Conservation (phyloP, 768 basidiomycete species). For the Roridomyces roridus region DNA sequence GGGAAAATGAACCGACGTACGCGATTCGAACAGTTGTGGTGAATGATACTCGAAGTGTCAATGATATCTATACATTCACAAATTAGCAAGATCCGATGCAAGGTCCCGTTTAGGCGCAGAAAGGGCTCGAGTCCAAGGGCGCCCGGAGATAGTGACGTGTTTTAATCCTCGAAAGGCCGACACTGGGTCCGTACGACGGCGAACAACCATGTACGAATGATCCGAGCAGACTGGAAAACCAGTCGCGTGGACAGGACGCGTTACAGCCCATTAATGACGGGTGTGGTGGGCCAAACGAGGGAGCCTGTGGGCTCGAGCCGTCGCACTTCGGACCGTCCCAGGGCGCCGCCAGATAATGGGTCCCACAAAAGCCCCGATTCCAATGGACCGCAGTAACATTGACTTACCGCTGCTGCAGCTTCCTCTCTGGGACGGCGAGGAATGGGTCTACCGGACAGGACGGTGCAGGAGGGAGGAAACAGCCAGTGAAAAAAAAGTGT, state of each 20-base stretch:
- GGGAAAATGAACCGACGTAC: slow-evolving; percentile 18
- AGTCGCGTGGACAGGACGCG: slow-evolving; percentile 27
- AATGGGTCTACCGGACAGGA: neutral
- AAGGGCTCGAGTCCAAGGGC: neutral
- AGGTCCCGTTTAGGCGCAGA: neutral
- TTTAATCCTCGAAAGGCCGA: slow-evolving; percentile 5
- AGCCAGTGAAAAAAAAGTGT: slow-evolving; percentile 11
- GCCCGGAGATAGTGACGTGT: neutral
- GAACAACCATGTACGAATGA: slow-evolving; percentile 26
- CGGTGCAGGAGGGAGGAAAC: neutral
- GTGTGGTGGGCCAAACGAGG: slow-evolving; percentile 20
- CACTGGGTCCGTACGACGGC: slow-evolving; percentile 17
- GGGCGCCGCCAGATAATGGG: neutral
- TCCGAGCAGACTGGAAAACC: slow-evolving; percentile 26
- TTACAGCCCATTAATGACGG: slow-evolving; percentile 21
- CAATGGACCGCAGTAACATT: neutral
- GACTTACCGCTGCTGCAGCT: slow-evolving; percentile 10
- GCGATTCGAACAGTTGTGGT: slow-evolving; percentile 14
- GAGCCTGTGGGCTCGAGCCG: slow-evolving; percentile 18
- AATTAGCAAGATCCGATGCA: slow-evolving; percentile 18
- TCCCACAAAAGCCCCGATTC: neutral
- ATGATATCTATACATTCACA: slow-evolving; percentile 18
- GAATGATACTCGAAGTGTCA: slow-evolving; percentile 4
- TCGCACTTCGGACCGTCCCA: slow-evolving; percentile 18
- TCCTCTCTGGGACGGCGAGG: neutral